These are phyloP conservation scores for Salmacisia buchloeana DNA, from an alignment of 1,284 basidiomycete genomes.

Conservation along the genomic window DNA sequence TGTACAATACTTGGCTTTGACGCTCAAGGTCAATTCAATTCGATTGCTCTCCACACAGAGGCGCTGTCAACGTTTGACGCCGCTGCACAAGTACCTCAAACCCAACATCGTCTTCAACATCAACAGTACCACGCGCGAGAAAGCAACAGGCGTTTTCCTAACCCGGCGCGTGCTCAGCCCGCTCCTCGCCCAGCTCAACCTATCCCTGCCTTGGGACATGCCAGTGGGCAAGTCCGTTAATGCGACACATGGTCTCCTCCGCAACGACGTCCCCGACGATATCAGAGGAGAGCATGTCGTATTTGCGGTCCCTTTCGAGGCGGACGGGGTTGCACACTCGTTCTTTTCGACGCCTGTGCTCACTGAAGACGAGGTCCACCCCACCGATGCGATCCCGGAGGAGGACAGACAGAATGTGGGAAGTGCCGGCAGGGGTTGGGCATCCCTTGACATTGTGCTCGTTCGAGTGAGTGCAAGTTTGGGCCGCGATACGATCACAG, in stretches of 20 bases:
- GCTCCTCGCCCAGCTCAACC: not conserved
- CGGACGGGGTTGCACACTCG: constrained; percentile 1
- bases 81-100: not conserved
- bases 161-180: not conserved
- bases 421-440: not conserved
- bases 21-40: not conserved
- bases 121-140: not conserved
- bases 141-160: not conserved
- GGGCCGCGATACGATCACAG: too few species aligned
- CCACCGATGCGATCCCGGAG: not conserved
- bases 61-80: not conserved
- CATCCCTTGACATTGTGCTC: not conserved
- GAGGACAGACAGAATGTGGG: not conserved
- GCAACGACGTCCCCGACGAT: not conserved
- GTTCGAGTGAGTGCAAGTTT: not conserved
- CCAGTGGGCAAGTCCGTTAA: not conserved
- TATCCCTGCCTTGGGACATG: not conserved
- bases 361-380: not conserved
- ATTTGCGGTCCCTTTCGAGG: not conserved
- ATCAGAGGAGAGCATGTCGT: not conserved
- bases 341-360: not conserved
- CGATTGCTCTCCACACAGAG: too few species aligned
- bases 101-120: not conserved
- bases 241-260: not conserved
- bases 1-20: too few species aligned